These are phyloP conservation scores for Crithidia brevicula DNA, from an alignment of 208 protist species.

Conservation along the genomic window DNA sequence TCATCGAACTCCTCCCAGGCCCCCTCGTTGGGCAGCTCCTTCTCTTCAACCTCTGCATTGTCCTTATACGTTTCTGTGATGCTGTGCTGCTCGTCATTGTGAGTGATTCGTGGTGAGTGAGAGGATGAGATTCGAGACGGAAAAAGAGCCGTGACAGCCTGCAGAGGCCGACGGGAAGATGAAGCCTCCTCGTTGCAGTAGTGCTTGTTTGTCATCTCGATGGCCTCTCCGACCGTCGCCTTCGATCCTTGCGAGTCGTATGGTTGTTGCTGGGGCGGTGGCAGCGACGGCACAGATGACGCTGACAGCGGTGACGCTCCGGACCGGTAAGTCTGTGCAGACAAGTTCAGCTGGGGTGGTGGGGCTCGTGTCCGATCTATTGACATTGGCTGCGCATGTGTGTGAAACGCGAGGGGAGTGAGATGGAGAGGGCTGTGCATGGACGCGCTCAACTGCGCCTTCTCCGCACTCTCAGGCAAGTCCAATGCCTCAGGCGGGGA, in stretches of 20 bases:
- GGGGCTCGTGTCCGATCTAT: background rate
- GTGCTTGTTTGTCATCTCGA: no score
- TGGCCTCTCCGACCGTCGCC: no score
- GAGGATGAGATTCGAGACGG: background rate
- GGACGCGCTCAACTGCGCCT: background rate
- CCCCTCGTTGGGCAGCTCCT: no score
- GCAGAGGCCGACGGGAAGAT: no score
- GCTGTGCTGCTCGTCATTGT: background rate
- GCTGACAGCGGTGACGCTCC: no score
- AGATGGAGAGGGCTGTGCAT: conserved; percentile 21
- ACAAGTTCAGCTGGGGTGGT: conserved; percentile 9
- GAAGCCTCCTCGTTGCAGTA: no score
- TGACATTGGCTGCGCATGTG: background rate
- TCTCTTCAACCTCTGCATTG: background rate
- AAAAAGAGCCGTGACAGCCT: no score
- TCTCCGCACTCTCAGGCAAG: background rate
- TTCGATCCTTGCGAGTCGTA: no score
- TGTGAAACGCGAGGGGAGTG: conserved; percentile 13
- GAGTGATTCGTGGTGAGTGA: background rate
- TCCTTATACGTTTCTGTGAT: background rate
- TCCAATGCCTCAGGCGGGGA: background rate
- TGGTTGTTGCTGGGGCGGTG: no score
- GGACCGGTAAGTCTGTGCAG: no score
- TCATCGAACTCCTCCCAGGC: no score
- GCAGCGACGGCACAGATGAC: no score